Evolutionary conservation across 78 protist species (phyloP).

Genomic region (Emiliania huxleyi): DNA sequence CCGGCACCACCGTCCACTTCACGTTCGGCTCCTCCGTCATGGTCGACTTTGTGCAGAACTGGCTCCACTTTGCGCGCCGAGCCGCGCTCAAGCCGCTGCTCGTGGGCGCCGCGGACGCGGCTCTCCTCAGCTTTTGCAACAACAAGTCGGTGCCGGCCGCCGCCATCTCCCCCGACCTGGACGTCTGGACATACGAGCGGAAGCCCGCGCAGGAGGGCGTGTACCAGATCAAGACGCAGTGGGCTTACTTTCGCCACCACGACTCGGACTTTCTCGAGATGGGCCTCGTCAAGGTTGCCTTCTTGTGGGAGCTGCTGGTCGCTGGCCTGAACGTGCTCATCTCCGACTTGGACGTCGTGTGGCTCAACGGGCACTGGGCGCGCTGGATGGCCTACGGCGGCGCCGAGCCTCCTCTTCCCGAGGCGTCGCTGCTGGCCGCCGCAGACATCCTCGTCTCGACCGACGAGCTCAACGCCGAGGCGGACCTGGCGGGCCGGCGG

Average conservation of each 20-base stretch:
- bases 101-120: neutral
- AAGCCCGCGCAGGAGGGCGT: neutral
- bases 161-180: neutral
- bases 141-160: neutral
- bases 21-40: neutral
- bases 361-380: slow-evolving; percentile 14
- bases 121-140: neutral
- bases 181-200: slow-evolving; percentile 18
- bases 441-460: neutral
- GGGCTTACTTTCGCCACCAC: slow-evolving; percentile 5
- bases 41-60: slow-evolving; percentile 1
- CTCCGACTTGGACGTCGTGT: slow-evolving; percentile 6
- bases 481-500: neutral
- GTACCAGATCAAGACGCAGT: neutral
- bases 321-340: neutral
- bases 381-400: neutral
- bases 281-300: slow-evolving; percentile 15
- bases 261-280: slow-evolving; percentile 12
- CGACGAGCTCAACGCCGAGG: neutral
- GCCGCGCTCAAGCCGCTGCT: neutral
- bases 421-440: neutral
- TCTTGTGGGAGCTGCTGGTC: neutral
- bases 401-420: neutral
- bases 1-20: neutral
- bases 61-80: neutral